Base-by-base conservation (phyloP, 2,329 filamentous ascomycete genomes). In the Fusarium denticulatum region DNA sequence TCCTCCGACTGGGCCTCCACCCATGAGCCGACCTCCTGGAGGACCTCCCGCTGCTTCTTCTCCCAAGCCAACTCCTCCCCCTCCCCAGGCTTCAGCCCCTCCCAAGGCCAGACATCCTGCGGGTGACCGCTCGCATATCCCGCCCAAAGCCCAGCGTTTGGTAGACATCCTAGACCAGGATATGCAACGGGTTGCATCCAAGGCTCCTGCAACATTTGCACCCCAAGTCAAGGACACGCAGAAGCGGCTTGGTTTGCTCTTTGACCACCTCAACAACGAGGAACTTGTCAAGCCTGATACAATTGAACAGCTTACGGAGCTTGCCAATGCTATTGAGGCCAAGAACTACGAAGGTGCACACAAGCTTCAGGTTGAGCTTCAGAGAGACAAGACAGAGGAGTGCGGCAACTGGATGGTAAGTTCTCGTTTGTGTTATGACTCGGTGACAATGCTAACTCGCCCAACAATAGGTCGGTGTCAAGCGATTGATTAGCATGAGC, bases 251-350 rank as follows among this genome's bases (percentile, higher is more conserved):
- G 94, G 93, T 78, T 91, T 98, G 56, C 86, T 99, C n/a, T 98
- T 98, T 81, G 96, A 99, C 80, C 95, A 98, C 82, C 87, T 99
- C 52, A 99, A 98, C 87, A 98, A 98, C 75, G 93, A 95, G 79
- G 95, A 98, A 79, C 86, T 98, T 45, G 87, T 98, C 61, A 93
- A 93, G 84, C 89, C 93, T 4, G 92, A 93, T 78, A 98, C 93
- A 2, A 89, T 95, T 56, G 86, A 89, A 69, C 87, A 91, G 79
- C 85, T 95, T 77, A 86, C 87, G 14, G 85, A 90, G 76, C 84
- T 95, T 36, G 88, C 93, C 14, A 84, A 89, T 71, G 90, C 92
- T 32, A 82, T 97, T 61, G 89, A 93, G 76, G 82, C 85, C 62
- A 91, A 90, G 84, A 87, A 96, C 76, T 95, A 93, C 75, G 88